Evolutionary conservation across 371 early-diverging fungal species (phyloP).

Genomic region (Mucor saturninus): DNA sequence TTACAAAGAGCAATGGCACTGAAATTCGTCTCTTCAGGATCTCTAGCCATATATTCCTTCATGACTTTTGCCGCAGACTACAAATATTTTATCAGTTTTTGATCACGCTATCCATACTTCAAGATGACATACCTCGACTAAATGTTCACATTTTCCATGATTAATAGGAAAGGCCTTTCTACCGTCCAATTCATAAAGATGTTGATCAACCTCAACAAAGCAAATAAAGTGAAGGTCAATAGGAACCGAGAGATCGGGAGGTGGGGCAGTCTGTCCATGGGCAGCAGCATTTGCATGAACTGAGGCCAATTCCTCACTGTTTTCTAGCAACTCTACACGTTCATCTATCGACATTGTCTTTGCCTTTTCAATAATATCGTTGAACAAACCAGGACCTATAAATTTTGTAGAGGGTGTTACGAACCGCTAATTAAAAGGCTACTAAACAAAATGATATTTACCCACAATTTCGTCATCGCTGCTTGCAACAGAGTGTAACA

Average conservation of each 20-base stretch:
- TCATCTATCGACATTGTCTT: conserved; percentile 65
- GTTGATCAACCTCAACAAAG: conserved; percentile 75
- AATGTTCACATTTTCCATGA: conserved; percentile 70
- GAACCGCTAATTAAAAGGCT: no score
- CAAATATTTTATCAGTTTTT: background rate
- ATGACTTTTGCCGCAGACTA: conserved; percentile 71
- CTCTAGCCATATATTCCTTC: conserved; percentile 70
- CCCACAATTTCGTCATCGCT: conserved; percentile 54
- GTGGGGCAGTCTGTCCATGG: conserved; percentile 71
- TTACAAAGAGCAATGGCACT: conserved; percentile 66
- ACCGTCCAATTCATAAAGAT: conserved; percentile 91
- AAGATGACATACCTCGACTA: conserved; percentile 53
- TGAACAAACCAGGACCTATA: conserved; percentile 63
- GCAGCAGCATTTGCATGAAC: conserved; percentile 64
- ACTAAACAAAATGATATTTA: conserved; percentile 7
- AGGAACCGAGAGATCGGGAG: conserved; percentile 62
- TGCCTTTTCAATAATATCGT: conserved; percentile 63
- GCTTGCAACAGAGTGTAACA: conserved; percentile 77
- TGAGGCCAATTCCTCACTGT: conserved; percentile 57
- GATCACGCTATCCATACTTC: background rate
- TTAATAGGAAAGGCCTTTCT: conserved; percentile 79
- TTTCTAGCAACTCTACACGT: conserved; percentile 73
- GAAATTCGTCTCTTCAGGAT: conserved; percentile 70
- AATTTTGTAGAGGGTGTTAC: background rate
- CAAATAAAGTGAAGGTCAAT: conserved; percentile 81